Evolutionary conservation across 2,329 filamentous ascomycete genomes (phyloP).

Genomic region (Ceratocystis diversiconidia): DNA sequence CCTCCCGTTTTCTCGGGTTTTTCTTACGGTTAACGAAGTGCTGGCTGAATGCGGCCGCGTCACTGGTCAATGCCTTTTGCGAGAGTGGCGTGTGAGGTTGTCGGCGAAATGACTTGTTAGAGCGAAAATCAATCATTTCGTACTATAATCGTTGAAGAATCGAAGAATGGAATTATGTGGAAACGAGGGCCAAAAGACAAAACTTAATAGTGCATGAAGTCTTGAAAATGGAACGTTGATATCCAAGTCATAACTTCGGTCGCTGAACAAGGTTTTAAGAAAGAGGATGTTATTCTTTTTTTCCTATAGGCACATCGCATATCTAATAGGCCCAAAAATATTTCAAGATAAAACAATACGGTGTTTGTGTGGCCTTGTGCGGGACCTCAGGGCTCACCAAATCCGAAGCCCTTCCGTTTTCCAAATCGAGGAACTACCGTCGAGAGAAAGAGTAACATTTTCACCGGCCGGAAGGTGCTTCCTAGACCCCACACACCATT

Average conservation of each 20-base stretch:
- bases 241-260: no score
- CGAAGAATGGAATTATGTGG: not conserved
- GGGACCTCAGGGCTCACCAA: not conserved
- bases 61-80: not conserved
- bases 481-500: no score
- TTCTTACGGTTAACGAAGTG: not conserved
- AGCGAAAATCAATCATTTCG: not conserved
- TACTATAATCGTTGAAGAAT: not conserved
- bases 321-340: no score
- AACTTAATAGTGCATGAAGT: not conserved
- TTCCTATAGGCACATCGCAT: no score
- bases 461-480: no score
- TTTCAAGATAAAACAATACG: no score
- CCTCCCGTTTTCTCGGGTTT: not conserved
- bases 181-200: not conserved
- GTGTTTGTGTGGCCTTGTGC: not conserved
- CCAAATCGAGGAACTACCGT: not conserved
- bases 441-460: no score
- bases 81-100: not conserved
- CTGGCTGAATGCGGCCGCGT: slow-evolving; percentile 1
- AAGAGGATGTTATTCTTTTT: no score
- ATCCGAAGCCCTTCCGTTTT: not conserved
- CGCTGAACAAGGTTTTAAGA: no score
- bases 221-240: no score
- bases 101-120: not conserved